Conservation (phyloP, 2,329 filamentous ascomycete species). For the Sphaerostilbella broomeana region DNA sequence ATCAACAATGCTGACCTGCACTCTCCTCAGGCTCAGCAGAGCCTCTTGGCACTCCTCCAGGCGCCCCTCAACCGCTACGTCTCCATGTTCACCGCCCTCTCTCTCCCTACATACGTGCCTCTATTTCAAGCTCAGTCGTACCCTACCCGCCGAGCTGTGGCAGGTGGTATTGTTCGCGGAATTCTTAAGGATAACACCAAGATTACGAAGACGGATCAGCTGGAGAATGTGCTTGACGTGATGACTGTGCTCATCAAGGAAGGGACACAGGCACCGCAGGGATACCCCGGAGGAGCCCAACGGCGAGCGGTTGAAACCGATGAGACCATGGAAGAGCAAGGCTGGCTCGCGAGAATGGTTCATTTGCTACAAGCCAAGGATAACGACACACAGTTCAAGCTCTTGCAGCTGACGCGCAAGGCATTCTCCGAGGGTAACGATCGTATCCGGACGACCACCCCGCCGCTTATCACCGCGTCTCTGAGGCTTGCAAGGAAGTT, state of each 20-base stretch:
- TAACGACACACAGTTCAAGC: conserved; percentile 90
- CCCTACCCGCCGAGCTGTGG: conserved; percentile 81
- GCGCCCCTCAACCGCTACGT: conserved; percentile 84
- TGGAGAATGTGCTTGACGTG: conserved; percentile 84
- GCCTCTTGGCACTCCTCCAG: conserved; percentile 81
- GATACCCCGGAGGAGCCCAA: conserved; percentile 76
- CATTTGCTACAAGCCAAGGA: conserved; percentile 77
- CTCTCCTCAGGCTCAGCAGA: conserved; percentile 78
- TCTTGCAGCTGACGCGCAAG: conserved; percentile 81
- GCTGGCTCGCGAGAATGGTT: conserved; percentile 87
- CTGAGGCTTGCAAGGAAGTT: conserved; percentile 83
- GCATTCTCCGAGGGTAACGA: conserved; percentile 90
- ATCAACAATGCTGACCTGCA: conserved; percentile 94
- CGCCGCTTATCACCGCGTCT: conserved; percentile 81
- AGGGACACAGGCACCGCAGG: conserved; percentile 73
- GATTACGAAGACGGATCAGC: conserved; percentile 69
- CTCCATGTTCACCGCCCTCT: conserved; percentile 92
- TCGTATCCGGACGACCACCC: conserved; percentile 90
- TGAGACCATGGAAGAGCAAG: conserved; percentile 96
- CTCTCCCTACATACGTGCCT: conserved; percentile 85
- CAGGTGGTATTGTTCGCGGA: conserved; percentile 76
- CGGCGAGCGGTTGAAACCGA: conserved; percentile 78
- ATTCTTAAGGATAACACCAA: conserved; percentile 76
- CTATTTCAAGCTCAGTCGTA: conserved; percentile 89
- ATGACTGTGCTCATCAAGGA: conserved; percentile 90